Conservation (phyloP, 768 basidiomycete species). For the Phylloporus sp. region DNA sequence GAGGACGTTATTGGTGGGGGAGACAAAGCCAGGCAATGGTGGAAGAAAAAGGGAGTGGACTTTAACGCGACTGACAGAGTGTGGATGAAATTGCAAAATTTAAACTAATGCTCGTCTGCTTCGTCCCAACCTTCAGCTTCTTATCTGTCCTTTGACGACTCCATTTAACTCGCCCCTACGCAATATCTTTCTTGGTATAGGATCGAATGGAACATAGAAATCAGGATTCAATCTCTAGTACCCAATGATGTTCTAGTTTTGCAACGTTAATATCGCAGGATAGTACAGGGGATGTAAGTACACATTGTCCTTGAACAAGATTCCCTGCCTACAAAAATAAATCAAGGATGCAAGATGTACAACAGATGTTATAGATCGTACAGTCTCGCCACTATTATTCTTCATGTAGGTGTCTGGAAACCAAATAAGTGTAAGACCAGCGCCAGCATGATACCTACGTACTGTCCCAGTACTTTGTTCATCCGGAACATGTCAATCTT, state of each 20-base stretch:
- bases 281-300: constrained; percentile 10
- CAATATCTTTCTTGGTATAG: too few relatives aligned
- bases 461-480: constrained; percentile 89
- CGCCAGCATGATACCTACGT: constrained; percentile 17
- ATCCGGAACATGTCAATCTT: constrained; percentile 92
- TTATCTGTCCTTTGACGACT: too few relatives aligned
- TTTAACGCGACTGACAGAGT: constrained; percentile 82
- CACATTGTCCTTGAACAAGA: constrained; percentile 7
- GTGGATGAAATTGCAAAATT: constrained; percentile 79
- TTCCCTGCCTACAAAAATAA: neutral
- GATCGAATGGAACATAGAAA: too few relatives aligned
- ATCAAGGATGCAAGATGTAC: neutral
- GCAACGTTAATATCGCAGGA: constrained; percentile 6
- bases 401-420: constrained; percentile 31
- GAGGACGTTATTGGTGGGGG: constrained; percentile 86
- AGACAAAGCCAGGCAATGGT: constrained; percentile 72
- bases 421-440: neutral
- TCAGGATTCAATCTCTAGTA: constrained; percentile 3
- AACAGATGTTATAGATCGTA: constrained; percentile 4
- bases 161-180: too few relatives aligned
- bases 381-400: constrained; percentile 8
- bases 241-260: constrained; percentile 1
- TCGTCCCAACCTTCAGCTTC: too few relatives aligned
- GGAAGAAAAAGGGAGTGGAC: constrained; percentile 76
- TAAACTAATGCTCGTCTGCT: constrained; percentile 45